Base-by-base conservation (phyloP, 306 rosid species). In the Sicyos baderoa region DNA sequence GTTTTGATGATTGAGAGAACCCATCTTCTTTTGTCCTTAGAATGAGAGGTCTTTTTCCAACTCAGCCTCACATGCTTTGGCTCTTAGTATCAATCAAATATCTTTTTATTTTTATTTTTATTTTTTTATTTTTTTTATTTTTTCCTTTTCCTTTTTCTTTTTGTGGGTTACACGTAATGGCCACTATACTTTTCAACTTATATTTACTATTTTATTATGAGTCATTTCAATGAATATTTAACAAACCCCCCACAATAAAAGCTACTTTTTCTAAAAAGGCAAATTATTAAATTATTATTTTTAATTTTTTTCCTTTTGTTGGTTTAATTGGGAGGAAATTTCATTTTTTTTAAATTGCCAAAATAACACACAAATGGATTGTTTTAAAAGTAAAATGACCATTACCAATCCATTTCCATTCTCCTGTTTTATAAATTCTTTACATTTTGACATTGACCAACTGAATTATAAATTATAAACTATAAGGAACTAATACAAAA, bases 41-140 rank as follows among this genome's bases (percentile, higher is more conserved):
- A 47, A 48, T 23, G 71, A 47, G 50, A 54, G 77, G 63, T 13
- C 56, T 64, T 59, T 78, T 78, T 76, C 82, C 87, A 84, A 78
- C 77, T 84, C 85, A 60, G 70, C 81, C 48, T 70, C 87, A 81
- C 87, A 84, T 81, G 87, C 79, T 74, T 67, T 68, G 76, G 74
- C 55, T 76, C 75, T 35, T 35, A 35, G 22, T 13, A 23, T 1
- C 25, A 47, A 23, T 35, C 0, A 66, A 45, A 65, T 65, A 21
- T 47, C 13, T 47, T 40, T 2, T 2, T 1, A 1, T 25, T 25
- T 25, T 25, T 3, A 1, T 25, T 25, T 25, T 25, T 25, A 1
- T 29, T 29, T 29, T 1, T 29, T 3, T 29, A 1, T 3, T 29
- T 29, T 1, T 29, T 29, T 29, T n/a, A n/a, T n/a, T n/a, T n/a